These are phyloP conservation scores for Candida insectorum DNA, from an alignment of 805 yeast genomes.

Conservation along the genomic window DNA sequence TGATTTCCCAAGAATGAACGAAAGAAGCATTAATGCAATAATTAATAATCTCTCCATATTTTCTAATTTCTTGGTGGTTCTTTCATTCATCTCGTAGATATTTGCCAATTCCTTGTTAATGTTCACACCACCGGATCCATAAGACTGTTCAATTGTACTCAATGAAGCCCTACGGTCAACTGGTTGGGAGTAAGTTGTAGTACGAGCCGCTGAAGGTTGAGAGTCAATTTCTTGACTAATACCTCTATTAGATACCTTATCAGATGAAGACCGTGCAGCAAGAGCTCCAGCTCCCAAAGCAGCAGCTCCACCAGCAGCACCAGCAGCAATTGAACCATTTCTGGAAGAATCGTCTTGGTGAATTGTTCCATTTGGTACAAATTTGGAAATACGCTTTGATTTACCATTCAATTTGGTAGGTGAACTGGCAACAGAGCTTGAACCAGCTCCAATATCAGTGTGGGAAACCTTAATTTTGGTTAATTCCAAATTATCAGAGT, in stretches of 20 bases:
- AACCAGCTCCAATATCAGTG: slow-evolving; percentile 1
- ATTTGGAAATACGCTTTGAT: slow-evolving; percentile 14
- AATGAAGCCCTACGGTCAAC: too few species aligned
- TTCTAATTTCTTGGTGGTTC: slow-evolving; percentile 43
- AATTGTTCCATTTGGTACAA: slow-evolving; percentile 13
- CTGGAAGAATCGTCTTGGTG: background rate
- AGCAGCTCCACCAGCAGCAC: slow-evolving; percentile 6
- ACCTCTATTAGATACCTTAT: background rate
- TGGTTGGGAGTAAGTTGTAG: background rate
- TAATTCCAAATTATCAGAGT: slow-evolving; percentile 51
- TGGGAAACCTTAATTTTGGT: slow-evolving; percentile 66
- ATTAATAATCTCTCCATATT: slow-evolving; percentile 41
- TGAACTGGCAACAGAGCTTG: slow-evolving; percentile 2
- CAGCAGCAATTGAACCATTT: slow-evolving; percentile 1
- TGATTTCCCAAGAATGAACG: slow-evolving; percentile 70
- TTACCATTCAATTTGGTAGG: slow-evolving; percentile 12
- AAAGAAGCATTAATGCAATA: slow-evolving; percentile 40
- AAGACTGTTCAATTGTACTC: too few species aligned
- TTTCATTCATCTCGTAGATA: slow-evolving; percentile 38
- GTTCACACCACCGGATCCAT: slow-evolving; percentile 6
- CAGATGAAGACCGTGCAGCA: slow-evolving; percentile 6
- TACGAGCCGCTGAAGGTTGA: background rate
- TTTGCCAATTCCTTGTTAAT: slow-evolving; percentile 31
- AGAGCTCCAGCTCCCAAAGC: slow-evolving; percentile 6
- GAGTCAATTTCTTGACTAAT: background rate